These are phyloP conservation scores for Dacryopinax spathularia DNA, from an alignment of 768 basidiomycete species.

Conservation along the genomic window DNA sequence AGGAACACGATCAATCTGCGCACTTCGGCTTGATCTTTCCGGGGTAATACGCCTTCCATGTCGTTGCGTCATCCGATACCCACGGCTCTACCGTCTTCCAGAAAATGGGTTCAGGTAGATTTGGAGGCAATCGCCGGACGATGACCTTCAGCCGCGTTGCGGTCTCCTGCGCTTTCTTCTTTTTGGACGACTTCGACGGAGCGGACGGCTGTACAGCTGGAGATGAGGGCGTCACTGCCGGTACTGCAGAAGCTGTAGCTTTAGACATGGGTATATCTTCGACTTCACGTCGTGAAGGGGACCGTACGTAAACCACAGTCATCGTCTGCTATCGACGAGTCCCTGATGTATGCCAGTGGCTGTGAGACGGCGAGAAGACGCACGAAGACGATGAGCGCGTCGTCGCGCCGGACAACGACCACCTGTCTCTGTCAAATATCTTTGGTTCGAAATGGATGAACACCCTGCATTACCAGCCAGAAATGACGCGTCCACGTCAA, in stretches of 20 bases:
- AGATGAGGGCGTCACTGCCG: background rate
- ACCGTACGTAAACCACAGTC: background rate
- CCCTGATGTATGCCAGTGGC: background rate
- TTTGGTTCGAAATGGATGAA: background rate
- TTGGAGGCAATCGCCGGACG: constrained; percentile 77
- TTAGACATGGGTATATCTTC: background rate
- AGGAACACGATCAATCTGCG: constrained; percentile 13
- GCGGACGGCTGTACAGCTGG: background rate
- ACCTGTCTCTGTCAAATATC: background rate
- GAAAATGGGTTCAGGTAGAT: constrained; percentile 82
- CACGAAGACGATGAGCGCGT: background rate
- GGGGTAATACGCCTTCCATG: constrained; percentile 51
- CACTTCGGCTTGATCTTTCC: constrained; percentile 63
- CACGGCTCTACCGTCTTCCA: constrained; percentile 82
- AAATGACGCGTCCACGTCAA: background rate
- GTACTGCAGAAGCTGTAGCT: background rate
- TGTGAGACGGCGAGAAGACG: background rate
- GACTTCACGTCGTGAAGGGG: background rate
- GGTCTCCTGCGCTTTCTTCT: background rate
- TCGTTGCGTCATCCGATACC: constrained; percentile 58
- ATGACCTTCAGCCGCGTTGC: constrained; percentile 50
- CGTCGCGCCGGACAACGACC: background rate
- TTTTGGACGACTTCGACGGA: background rate
- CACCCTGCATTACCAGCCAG: background rate
- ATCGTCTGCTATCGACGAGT: background rate